phyloP scores from a whole-genome alignment of 2,329 filamentous ascomycete genomes.

The Tolypocladium cylindrosporum region DNA sequence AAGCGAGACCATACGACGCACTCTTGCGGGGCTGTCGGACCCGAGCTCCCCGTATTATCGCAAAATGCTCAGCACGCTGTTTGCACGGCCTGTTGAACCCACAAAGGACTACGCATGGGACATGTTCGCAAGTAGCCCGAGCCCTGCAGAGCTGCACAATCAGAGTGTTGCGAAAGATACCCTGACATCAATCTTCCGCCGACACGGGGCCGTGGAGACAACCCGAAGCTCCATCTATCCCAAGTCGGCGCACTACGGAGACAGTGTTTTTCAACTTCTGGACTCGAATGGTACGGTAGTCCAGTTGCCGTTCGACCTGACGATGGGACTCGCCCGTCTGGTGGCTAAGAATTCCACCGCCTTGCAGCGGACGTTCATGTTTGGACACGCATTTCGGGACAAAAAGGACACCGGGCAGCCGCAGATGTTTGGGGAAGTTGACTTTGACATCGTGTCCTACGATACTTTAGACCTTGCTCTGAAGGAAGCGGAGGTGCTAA shows the following conservation, averaged over 20 bases:
- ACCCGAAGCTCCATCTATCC: slow-evolving; percentile 71
- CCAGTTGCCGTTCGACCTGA: slow-evolving; percentile 90
- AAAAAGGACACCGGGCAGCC: slow-evolving; percentile 72
- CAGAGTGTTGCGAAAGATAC: slow-evolving; percentile 65
- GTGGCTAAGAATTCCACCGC: slow-evolving; percentile 60
- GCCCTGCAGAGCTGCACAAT: slow-evolving; percentile 53
- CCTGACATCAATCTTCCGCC: slow-evolving; percentile 69
- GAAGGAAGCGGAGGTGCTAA: slow-evolving; percentile 89
- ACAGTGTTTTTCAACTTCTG: slow-evolving; percentile 68
- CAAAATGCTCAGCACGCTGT: slow-evolving; percentile 80
- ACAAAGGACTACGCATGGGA: slow-evolving; percentile 78
- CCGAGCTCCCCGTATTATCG: slow-evolving; percentile 79
- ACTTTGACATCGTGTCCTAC: slow-evolving; percentile 90
- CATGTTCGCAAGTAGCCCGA: slow-evolving; percentile 47
- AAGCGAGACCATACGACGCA: slow-evolving; percentile 79
- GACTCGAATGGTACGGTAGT: slow-evolving; percentile 79
- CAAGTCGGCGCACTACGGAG: slow-evolving; percentile 63
- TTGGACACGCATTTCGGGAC: slow-evolving; percentile 81
- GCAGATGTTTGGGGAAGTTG: slow-evolving; percentile 73
- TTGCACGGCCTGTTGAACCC: slow-evolving; percentile 64
- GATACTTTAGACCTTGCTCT: slow-evolving; percentile 73
- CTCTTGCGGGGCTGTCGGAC: slow-evolving; percentile 71
- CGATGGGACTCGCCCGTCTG: slow-evolving; percentile 75
- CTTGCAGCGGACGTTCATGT: slow-evolving; percentile 70
- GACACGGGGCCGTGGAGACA: slow-evolving; percentile 80